Conservation (phyloP, 805 yeast genomes). For the Candida nanaspora region DNA sequence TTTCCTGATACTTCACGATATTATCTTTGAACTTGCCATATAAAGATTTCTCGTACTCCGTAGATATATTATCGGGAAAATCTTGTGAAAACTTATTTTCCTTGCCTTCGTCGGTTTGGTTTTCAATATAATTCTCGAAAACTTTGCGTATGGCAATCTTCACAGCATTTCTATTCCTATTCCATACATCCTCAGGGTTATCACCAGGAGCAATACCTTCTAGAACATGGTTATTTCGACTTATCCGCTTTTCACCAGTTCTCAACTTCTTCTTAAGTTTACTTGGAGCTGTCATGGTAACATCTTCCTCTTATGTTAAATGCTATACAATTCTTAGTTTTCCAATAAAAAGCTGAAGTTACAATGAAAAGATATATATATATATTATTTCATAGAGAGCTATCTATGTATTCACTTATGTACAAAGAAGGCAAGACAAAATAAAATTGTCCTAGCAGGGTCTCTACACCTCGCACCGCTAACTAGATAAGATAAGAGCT, state of each 20-base stretch:
- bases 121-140: slow-evolving; percentile 1
- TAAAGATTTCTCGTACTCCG: slow-evolving; percentile 18
- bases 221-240: neutral
- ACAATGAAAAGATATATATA: no score
- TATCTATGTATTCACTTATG: no score
- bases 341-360: no score
- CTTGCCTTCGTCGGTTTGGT: neutral
- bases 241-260: neutral
- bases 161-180: slow-evolving; percentile 19
- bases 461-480: neutral
- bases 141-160: slow-evolving; percentile 12
- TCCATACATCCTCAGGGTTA: slow-evolving; percentile 19
- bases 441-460: no score
- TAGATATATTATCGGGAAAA: slow-evolving; percentile 7
- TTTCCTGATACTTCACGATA: slow-evolving; percentile 15
- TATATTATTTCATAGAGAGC: no score
- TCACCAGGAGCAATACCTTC: slow-evolving; percentile 13
- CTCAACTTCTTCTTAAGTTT: neutral
- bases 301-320: neutral
- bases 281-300: neutral
- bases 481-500: neutral
- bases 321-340: neutral
- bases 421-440: no score
- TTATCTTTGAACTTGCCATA: slow-evolving; percentile 9
- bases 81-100: neutral